Evolutionary conservation across 352 stramenopile species (phyloP).

Genomic region (Phytopythium cucurbitacearum): DNA sequence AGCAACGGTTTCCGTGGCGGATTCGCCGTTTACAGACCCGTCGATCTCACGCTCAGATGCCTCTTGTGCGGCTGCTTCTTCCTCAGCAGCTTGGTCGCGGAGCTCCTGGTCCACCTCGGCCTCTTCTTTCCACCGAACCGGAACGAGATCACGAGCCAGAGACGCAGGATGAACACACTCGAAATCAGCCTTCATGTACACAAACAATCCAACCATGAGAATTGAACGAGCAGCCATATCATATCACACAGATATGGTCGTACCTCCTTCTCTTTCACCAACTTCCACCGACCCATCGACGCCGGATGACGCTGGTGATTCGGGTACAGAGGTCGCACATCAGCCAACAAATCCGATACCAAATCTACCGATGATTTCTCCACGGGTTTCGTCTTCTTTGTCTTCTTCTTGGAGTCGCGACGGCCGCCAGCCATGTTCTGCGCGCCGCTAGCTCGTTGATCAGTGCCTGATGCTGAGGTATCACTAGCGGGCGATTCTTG

Average conservation of each 20-base stretch:
- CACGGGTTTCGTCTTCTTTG: background rate
- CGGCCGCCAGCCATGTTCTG: no score
- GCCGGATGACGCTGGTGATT: slow-evolving; percentile 45
- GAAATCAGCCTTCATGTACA: slow-evolving; percentile 13
- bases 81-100: slow-evolving; percentile 20
- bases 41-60: slow-evolving; percentile 11
- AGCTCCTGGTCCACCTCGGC: slow-evolving; percentile 21
- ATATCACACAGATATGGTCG: background rate
- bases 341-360: background rate
- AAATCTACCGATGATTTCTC: background rate
- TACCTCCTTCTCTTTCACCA: slow-evolving; percentile 44
- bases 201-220: background rate
- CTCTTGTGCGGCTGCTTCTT: slow-evolving; percentile 16
- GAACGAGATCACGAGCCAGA: slow-evolving; percentile 16
- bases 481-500: no score
- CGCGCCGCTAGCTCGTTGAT: no score
- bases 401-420: background rate
- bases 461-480: no score
- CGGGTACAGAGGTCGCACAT: slow-evolving; percentile 5
- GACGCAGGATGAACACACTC: slow-evolving; percentile 41
- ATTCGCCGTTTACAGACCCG: background rate
- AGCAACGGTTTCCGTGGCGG: no score
- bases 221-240: background rate
- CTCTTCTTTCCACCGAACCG: slow-evolving; percentile 45
- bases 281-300: slow-evolving; percentile 56